These are phyloP conservation scores for Bolboschoenus planiculmis DNA, from an alignment of 176 grass and related monocot genomes.

Conservation along the genomic window DNA sequence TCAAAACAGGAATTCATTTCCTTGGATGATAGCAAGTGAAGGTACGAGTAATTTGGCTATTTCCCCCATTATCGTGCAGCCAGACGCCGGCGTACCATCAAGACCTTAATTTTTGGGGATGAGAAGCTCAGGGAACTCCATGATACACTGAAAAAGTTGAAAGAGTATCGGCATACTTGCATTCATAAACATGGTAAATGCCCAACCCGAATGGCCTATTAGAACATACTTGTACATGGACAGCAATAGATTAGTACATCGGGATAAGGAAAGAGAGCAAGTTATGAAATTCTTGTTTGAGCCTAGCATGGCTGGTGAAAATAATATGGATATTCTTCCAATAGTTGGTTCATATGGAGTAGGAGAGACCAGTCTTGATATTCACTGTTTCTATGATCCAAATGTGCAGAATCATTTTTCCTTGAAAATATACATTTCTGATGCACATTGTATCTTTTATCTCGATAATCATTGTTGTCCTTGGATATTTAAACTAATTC, in stretches of 20 bases:
- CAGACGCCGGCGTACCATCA: neutral
- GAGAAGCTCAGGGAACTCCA: neutral
- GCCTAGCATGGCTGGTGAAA: neutral
- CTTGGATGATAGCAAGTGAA: neutral
- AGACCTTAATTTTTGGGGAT: neutral
- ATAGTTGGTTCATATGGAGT: slow-evolving; percentile 1
- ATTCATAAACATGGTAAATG: neutral
- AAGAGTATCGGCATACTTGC: neutral
- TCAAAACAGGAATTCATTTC: neutral
- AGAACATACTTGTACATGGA: neutral
- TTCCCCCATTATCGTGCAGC: too few species aligned
- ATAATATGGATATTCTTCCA: neutral
- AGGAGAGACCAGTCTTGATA: slow-evolving; percentile 32
- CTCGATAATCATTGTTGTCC: rapidly evolving
- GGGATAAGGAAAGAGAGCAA: neutral
- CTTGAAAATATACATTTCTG: neutral
- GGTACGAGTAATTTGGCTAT: neutral
- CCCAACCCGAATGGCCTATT: neutral
- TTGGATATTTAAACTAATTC: neutral
- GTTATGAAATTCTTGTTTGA: neutral
- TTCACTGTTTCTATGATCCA: slow-evolving; percentile 26
- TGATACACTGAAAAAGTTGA: neutral
- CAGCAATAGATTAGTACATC: neutral
- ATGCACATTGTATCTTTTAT: neutral
- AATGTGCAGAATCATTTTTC: slow-evolving; percentile 27